A percentile compares a stretch with the other conserved stretches of the same genome.
phyloP scores from a whole-genome alignment of 805 yeast genomes.

The Yamadazyma paraphyllophila region DNA sequence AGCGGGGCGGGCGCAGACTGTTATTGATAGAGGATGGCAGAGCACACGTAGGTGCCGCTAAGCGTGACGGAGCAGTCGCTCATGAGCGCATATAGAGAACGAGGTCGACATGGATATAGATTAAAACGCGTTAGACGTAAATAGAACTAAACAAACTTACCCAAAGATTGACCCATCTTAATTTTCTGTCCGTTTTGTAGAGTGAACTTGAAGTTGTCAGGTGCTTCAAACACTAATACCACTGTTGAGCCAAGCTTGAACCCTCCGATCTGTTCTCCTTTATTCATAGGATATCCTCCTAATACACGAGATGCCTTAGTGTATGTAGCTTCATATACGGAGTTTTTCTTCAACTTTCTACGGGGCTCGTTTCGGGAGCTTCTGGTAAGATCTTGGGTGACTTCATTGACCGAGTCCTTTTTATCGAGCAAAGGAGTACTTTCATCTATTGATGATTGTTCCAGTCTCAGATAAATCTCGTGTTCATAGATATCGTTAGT shows the following conservation, averaged over 20 bases:
- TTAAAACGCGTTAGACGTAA: constrained; percentile 10
- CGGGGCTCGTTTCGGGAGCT: background rate
- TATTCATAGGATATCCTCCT: constrained; percentile 83
- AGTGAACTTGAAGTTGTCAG: constrained; percentile 68
- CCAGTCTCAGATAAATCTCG: constrained; percentile 29
- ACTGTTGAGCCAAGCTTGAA: constrained; percentile 94
- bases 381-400: no score
- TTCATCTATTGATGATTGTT: constrained; percentile 22
- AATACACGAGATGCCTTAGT: constrained; percentile 69
- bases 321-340: constrained; percentile 94
- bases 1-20: no score
- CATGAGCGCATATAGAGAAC: no score
- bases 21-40: no score
- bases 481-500: constrained; percentile 75
- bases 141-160: constrained; percentile 32
- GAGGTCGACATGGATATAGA: background rate
- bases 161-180: constrained; percentile 80
- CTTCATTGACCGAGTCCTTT: background rate
- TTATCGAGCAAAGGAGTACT: constrained; percentile 28
- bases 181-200: constrained; percentile 73
- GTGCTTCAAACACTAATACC: constrained; percentile 97
- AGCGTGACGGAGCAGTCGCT: no score
- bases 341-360: constrained; percentile 57
- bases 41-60: no score
- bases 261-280: constrained; percentile 97